Percentiles rank a stretch among this genome's conserved stretches.
phyloP scores from a whole-genome alignment of 1,284 basidiomycete genomes.

The Cryptococcus hybrid region DNA sequence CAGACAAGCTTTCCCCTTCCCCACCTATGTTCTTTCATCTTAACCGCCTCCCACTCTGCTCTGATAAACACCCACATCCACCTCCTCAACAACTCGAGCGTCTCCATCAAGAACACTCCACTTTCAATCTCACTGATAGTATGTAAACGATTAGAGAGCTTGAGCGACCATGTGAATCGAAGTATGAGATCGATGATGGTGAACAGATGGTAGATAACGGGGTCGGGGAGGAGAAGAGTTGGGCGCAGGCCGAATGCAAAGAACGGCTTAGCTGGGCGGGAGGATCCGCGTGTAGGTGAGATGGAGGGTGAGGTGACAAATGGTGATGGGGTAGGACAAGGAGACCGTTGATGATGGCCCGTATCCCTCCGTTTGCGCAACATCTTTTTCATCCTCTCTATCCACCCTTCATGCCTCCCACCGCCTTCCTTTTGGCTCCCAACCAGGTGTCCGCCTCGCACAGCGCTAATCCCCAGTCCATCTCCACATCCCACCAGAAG shows the following conservation, averaged over 20 bases:
- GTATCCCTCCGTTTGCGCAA: slow-evolving; percentile 1
- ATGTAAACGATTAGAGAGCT: slow-evolving; percentile 84
- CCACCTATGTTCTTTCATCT: slow-evolving; percentile 47
- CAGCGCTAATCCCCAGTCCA: slow-evolving; percentile 93
- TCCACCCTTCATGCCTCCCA: neutral
- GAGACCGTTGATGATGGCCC: slow-evolving; percentile 40
- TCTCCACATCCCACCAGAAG: slow-evolving; percentile 99
- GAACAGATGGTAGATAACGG: slow-evolving; percentile 75
- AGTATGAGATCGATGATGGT: slow-evolving; percentile 84
- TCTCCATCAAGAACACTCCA: slow-evolving; percentile 85
- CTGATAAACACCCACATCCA: slow-evolving; percentile 98
- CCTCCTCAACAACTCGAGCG: slow-evolving; percentile 80
- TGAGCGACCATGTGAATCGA: slow-evolving; percentile 92
- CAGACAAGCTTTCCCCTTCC: slow-evolving; percentile 11
- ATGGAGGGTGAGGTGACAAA: slow-evolving; percentile 3
- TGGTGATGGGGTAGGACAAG: slow-evolving; percentile 33
- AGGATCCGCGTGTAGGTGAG: slow-evolving; percentile 7
- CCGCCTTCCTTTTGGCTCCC: slow-evolving; percentile 8
- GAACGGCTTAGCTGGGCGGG: slow-evolving; percentile 41
- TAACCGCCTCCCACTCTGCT: slow-evolving; percentile 91
- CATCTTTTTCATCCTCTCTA: slow-evolving; percentile 10
- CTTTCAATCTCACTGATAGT: slow-evolving; percentile 75
- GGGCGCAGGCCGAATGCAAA: slow-evolving; percentile 67
- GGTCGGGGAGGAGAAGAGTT: slow-evolving; percentile 70
- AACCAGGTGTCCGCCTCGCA: slow-evolving; percentile 56